Evolutionary conservation across 225 moss, liverwort and hornwort species (phyloP), one percentile per base, ranked within the genome.

Genomic region (Marchantia paleacea): DNA sequence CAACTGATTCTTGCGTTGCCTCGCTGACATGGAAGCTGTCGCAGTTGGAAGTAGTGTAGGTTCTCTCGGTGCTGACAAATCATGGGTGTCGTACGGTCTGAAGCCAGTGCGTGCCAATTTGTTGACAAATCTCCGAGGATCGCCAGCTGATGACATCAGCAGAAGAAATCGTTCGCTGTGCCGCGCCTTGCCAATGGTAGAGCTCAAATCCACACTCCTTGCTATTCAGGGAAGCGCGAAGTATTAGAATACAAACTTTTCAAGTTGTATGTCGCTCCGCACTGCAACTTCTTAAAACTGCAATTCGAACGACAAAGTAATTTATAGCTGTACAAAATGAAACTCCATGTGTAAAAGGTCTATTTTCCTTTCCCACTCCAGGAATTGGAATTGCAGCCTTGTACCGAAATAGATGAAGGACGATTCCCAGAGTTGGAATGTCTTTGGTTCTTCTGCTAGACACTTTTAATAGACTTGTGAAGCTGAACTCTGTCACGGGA

Each of bases 11-110:
- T 39, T 39, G 39, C 39, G 39, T 5, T 39, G 39, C 74, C 11
- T 24, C 25, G 13, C 26, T 9, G 10, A 65, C 74, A 74, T 74
- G 74, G 55, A 74, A 29, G 74, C 74, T 55, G 29, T 74, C 28
- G 11, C 28, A 54, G 54, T 29, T 16, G 54, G 52, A n/a, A 55
- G 55, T 25, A 55, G 55, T 53, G 74, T 7, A 53, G 54, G 29
- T 74, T 16, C 14, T 20, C 26, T 25, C 22, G 12, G 6, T 28
- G 28, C 4, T 7, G 52, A 14, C 3, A 2, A 2, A 16, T 15
- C 14, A 26, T 53, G 29, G 8, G 15, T 12, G 54, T 74, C 14
- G 15, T 54, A n/a, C n/a, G 0, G 13, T 18, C 54, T 18, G 13
- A 54, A 20, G 12, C 72, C 51, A 12, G 51, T 51, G 8, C 22